Base-by-base conservation (phyloP, 352 stramenopile genomes). In the Thalassiosira oceanica region DNA sequence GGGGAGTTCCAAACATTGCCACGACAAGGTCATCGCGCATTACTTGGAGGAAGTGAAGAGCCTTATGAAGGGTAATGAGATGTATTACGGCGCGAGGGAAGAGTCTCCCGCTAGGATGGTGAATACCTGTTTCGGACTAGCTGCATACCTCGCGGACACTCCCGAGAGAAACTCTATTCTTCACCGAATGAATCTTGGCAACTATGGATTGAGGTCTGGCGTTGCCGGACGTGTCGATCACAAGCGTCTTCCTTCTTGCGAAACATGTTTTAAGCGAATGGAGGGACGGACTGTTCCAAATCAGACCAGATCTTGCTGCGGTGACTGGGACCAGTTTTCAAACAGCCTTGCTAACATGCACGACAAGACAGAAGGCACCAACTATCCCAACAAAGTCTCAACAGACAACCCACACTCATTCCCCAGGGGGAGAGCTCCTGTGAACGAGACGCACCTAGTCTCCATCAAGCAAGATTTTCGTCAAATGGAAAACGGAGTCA, bases 1-100 rank as follows among this genome's bases (percentile, higher is more conserved):
- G 15, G 55, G 55, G n/a, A 65, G 53, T 18, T 43, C 26, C n/a
- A 26, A 33, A 29, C 18, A 56, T 4, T 42, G 55, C 21, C 55
- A 65, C 21, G 36, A 8, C n/a, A 28, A 28, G 37, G 43, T 56
- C 13, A 28, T 65, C 23, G 55, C 54, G 13, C 20, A 46, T 24
- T 55, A 44, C 16, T 15, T 60, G n/a, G 6, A 52, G 35, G 6
- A 58, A 35, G n/a, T 68, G n/a, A 11, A 52, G 3, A 3, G 31
- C 4, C 8, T 52, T 2, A 3, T 7, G 26, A 18, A 52, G 15
- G 43, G 15, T 33, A 52, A 7, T 13, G 26, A 18, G 5, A 13
- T 18, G 4, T 52, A 52, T 31, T 52, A 23, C 16, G 43, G 43
- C 15, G 31, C 31, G 24, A 28, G 13, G 15, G 15, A 26, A 29